Percentiles rank a stretch among this genome's conserved stretches.
phyloP scores from a whole-genome alignment of 345 rosid species.

The Excoecaria agallocha region DNA sequence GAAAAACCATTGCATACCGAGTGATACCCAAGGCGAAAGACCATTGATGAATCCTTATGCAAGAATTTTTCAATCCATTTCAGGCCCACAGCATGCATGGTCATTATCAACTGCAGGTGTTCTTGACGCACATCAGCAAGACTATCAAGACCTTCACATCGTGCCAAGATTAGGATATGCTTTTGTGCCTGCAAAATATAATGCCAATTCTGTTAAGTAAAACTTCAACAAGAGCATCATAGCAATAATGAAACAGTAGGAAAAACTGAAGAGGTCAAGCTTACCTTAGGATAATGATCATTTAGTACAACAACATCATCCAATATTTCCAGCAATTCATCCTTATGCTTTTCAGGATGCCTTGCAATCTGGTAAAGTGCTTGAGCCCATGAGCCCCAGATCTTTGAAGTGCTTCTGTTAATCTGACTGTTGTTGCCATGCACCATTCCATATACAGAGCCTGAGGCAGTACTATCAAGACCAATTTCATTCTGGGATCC shows the following conservation, averaged over 20 bases:
- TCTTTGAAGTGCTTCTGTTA: conserved; percentile 31
- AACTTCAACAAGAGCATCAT: conserved; percentile 3
- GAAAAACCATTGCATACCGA: conserved; percentile 41
- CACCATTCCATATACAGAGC: conserved; percentile 21
- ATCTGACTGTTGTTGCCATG: conserved; percentile 26
- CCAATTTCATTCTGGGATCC: conserved; percentile 34
- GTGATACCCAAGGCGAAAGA: conserved; percentile 94
- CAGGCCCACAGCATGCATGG: conserved; percentile 71
- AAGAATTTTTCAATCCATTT: conserved; percentile 69
- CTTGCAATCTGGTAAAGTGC: conserved; percentile 67
- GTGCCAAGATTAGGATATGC: conserved; percentile 71
- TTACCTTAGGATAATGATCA: conserved; percentile 85
- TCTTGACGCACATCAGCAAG: conserved; percentile 64
- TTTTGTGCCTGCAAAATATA: conserved; percentile 56
- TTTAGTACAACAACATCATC: conserved; percentile 66
- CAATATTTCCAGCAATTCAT: conserved; percentile 51
- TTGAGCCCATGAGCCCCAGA: conserved; percentile 78
- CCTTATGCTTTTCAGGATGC: conserved; percentile 69
- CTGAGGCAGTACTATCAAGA: conserved; percentile 16
- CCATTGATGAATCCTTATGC: conserved; percentile 61
- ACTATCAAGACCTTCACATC: conserved; percentile 54
- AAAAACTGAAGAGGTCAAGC: background rate
- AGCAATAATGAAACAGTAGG: background rate
- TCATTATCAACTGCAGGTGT: conserved; percentile 52
- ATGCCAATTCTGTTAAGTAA: background rate